Percentiles rank a stretch among this genome's conserved stretches.
phyloP scores from a whole-genome alignment of 2,329 filamentous ascomycete species.

The Cladosporium sp. region DNA sequence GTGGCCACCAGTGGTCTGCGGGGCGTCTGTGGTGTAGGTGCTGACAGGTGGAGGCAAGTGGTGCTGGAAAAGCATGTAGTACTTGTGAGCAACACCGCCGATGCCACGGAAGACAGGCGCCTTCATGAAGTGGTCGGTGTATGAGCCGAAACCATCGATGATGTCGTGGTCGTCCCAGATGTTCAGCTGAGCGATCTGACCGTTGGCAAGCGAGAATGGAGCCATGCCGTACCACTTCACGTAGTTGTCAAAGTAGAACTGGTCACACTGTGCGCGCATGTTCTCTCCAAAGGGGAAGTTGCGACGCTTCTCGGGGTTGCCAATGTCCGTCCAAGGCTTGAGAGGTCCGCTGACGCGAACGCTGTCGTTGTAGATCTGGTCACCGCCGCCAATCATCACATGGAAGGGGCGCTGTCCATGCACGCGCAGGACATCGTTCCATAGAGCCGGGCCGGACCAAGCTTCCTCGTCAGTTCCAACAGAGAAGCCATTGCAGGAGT shows the following conservation, averaged over 20 bases:
- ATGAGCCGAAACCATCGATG: slow-evolving; percentile 62
- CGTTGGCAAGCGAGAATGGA: slow-evolving; percentile 57
- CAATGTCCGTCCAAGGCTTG: slow-evolving; percentile 58
- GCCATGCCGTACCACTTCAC: slow-evolving; percentile 65
- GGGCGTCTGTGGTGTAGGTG: slow-evolving; percentile 75
- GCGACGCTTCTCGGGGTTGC: slow-evolving; percentile 57
- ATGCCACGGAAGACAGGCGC: slow-evolving; percentile 63
- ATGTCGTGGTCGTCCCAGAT: slow-evolving; percentile 66
- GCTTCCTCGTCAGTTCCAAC: slow-evolving; percentile 61
- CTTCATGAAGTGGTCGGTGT: slow-evolving; percentile 64
- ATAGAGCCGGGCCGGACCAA: slow-evolving; percentile 57
- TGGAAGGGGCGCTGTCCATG: slow-evolving; percentile 59
- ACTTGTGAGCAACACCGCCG: slow-evolving; percentile 52
- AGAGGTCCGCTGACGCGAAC: slow-evolving; percentile 82
- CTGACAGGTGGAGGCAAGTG: slow-evolving; percentile 79
- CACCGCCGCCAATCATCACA: slow-evolving; percentile 81
- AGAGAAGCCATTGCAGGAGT: slow-evolving; percentile 66
- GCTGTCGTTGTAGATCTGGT: slow-evolving; percentile 75
- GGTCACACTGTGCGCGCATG: slow-evolving; percentile 56
- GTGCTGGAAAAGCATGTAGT: slow-evolving; percentile 65
- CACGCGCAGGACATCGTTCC: slow-evolving; percentile 61
- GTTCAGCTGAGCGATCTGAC: slow-evolving; percentile 61
- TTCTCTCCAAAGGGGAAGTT: slow-evolving; percentile 62
- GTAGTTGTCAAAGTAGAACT: slow-evolving; percentile 61
- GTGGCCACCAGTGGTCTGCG: slow-evolving; percentile 46